Base-by-base conservation (phyloP, 768 basidiomycete species). In the Ramaria rubella region DNA sequence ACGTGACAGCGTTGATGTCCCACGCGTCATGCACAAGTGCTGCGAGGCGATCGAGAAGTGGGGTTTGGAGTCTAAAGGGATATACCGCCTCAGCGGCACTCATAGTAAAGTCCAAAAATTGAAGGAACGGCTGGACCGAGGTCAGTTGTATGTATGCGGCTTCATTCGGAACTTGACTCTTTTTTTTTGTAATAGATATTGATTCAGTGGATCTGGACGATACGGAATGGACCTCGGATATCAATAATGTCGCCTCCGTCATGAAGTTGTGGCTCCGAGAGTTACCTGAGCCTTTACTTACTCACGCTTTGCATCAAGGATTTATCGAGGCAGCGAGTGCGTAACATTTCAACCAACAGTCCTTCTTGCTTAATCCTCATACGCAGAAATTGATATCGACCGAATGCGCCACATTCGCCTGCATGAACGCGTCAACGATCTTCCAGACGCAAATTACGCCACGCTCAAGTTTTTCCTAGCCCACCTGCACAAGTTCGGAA, bases 391-490 rank as follows among this genome's bases (percentile, higher is more conserved):
- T 60, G 96, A 98, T 54, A 96, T 95, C 65, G 94, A 96, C 62
- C 83, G 95, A 50, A 74, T 98, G 61, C 82, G 95, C 58, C 95
- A 98, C 65, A 98, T 99, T 61, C 83, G 94, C 49, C 73, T 98
- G 52, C 96, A 99, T 65, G 96, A 98, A 67, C 85, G 94, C 45
- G 94, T 99, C 45, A 99, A 99, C 65, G 95, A 97, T 62, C 78
- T 99, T 52, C 95, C 96, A 12, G 96, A 99, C 72, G 82, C 96
- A n/a, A 97, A 98, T 70, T 99, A 99, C 65, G 91, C 96, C 1
- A 95, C 95, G 1, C 77, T 98, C 50, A 97, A 98, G 68, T 96
- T 81, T 69, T 88, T 98, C 70, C 77, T 99, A 77, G 93, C 90
- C 12, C 96, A 99, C 72, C 75, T 99, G 59, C 80, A 97, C 72